Conservation (phyloP, 345 rosid species). For the Moringa oleifera region DNA sequence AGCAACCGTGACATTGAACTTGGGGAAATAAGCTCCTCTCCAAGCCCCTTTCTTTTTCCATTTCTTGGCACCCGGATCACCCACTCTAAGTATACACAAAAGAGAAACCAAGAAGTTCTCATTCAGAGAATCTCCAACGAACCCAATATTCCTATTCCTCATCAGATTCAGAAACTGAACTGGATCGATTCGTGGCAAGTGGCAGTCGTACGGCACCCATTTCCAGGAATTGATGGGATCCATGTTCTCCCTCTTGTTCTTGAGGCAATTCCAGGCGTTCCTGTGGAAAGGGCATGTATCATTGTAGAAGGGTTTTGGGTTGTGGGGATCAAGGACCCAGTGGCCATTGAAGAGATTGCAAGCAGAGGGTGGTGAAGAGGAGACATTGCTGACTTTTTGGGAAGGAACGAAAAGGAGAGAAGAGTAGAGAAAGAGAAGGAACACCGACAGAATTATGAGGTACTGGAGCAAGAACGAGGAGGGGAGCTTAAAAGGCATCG, state of each 20-base stretch:
- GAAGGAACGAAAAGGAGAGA: slow-evolving; percentile 28
- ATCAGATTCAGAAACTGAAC: slow-evolving; percentile 42
- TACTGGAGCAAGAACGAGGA: slow-evolving; percentile 36
- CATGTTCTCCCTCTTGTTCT: slow-evolving; percentile 66
- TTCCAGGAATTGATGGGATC: slow-evolving; percentile 67
- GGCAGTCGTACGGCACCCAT: slow-evolving; percentile 74
- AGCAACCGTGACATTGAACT: slow-evolving; percentile 74
- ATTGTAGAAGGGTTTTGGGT: slow-evolving; percentile 46
- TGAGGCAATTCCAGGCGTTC: slow-evolving; percentile 87
- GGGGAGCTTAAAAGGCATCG: slow-evolving; percentile 52
- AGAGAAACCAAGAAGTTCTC: slow-evolving; percentile 83
- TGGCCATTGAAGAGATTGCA: slow-evolving; percentile 75
- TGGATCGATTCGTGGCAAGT: slow-evolving; percentile 56
- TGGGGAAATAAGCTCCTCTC: slow-evolving; percentile 92
- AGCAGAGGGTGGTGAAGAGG: slow-evolving; percentile 21
- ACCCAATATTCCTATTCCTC: slow-evolving; percentile 79
- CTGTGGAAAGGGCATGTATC: slow-evolving; percentile 91
- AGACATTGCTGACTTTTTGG: slow-evolving; percentile 15
- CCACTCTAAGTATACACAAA: slow-evolving; percentile 71
- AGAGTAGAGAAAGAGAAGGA: slow-evolving; percentile 50
- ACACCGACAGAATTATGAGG: slow-evolving; percentile 42
- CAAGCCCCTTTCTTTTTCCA: slow-evolving; percentile 96
- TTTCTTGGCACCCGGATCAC: slow-evolving; percentile 60
- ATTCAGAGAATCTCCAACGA: slow-evolving; percentile 86
- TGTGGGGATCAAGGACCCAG: slow-evolving; percentile 48